Base-by-base conservation (phyloP, 2,329 filamentous ascomycete genomes). In the Diplodia intermedia region DNA sequence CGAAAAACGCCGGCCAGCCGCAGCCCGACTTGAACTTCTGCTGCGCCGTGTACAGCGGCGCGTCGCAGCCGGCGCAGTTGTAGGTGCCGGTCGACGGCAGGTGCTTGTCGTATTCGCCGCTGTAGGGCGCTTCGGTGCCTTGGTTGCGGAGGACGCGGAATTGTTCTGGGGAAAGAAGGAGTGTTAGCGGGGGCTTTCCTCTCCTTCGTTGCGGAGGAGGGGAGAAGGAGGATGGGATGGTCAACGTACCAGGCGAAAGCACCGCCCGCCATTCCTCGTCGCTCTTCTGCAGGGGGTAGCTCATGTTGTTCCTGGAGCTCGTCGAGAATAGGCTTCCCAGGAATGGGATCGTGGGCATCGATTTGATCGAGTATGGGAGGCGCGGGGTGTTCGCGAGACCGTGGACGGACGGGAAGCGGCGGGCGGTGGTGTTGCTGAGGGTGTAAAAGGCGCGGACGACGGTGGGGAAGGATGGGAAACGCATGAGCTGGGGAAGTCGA, bases 1-100 rank as follows among this genome's bases (percentile, higher is more conserved):
- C 95, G 78, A 94, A 99, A 82, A 98, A 99, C 14, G 95, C 95
- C 0, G 95, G 95, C 95, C 95, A 99, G 70, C 95, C 95, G 80
- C 95, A 99, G 52, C 93, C 93, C 20, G 92, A 96, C 80, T 92
- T 92, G 86, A 99, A 99, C 80, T 99, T 99, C 82, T 97, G 94
- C 71, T 86, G 86, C 33, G 95, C 94, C 79, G 90, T 94, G 87
- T 99, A 99, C 20, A 99, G 88, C 5, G 95, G 94, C 8, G 93
- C 87, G 33, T 89, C 80, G 84, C 95, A 99, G 65, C 88, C 95
- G 20, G 91, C 92, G 81, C 95, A 99, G 55, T 86, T 89, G 83
- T 98, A 99, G 66, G 93, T 87, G 68, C 95, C 96, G 5, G 86
- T 77, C 0, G 85, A 80, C 1, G 93, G 89, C 77, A 89, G 86